Evolutionary conservation across 2,329 filamentous ascomycete species (phyloP).

Genomic region (Fusarium sp.): DNA sequence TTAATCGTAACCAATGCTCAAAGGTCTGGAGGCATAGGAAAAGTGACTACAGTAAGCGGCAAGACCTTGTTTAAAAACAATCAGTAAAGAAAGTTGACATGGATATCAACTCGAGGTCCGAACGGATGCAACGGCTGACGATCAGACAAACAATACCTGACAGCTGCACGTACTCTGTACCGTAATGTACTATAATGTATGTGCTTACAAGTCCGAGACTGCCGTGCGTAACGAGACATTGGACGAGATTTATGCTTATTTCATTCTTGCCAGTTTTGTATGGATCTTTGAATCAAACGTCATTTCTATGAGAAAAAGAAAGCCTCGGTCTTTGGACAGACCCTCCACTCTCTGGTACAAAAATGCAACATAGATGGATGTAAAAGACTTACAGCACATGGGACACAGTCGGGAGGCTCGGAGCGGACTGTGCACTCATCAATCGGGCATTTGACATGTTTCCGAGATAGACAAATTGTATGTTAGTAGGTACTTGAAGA

Average conservation of each 20-base stretch:
- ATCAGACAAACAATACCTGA: conserved; percentile 20
- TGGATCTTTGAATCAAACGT: conserved; percentile 13
- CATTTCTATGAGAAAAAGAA: conserved; percentile 19
- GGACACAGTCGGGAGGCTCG: conserved; percentile 16
- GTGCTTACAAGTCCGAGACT: conserved; percentile 32
- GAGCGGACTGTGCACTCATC: not conserved
- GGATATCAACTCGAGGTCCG: conserved; percentile 14
- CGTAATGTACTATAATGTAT: not conserved
- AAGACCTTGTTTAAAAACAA: conserved; percentile 24
- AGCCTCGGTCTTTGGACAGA: not conserved
- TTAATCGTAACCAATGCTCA: not conserved
- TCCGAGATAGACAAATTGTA: not conserved
- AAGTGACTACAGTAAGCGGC: not conserved
- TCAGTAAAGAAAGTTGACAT: not conserved
- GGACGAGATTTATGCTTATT: conserved; percentile 19
- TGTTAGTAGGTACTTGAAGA: not conserved
- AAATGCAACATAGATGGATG: not conserved
- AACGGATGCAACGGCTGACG: conserved; percentile 37
- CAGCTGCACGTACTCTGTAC: conserved; percentile 20
- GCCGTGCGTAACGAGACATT: conserved; percentile 23
- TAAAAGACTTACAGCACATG: conserved; percentile 1
- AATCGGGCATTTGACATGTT: not conserved
- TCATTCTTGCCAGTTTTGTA: not conserved
- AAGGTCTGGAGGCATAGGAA: not conserved
- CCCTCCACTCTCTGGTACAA: not conserved